Percentiles rank a stretch among this genome's conserved stretches.
Evolutionary conservation across 176 grass and related monocot species (phyloP).

Genomic region (Poa pratensis): DNA sequence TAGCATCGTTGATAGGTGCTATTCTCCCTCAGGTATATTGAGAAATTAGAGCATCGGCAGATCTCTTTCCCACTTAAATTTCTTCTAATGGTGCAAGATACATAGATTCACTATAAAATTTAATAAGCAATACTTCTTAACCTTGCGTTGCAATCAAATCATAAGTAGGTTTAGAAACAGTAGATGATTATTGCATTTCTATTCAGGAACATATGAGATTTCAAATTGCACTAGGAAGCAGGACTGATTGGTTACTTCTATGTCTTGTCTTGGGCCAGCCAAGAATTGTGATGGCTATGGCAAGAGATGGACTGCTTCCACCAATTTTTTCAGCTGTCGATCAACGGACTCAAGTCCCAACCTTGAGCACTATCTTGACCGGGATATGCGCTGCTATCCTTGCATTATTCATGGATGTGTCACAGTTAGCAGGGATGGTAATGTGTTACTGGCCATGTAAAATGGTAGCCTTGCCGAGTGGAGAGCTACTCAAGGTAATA

Average conservation of each 20-base stretch:
- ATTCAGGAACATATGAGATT: slow-evolving; percentile 10
- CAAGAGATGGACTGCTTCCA: slow-evolving; percentile 86
- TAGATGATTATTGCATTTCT: slow-evolving; percentile 24
- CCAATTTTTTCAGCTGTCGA: slow-evolving; percentile 70
- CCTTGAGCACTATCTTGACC: slow-evolving; percentile 73
- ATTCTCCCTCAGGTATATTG: slow-evolving; percentile 87
- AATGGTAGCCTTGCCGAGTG: slow-evolving; percentile 27
- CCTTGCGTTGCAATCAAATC: slow-evolving; percentile 4
- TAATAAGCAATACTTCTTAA: slow-evolving; percentile 18
- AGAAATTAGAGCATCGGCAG: not conserved
- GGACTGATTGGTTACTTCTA: slow-evolving; percentile 17
- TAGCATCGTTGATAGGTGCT: slow-evolving; percentile 74
- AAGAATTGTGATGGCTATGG: slow-evolving; percentile 96
- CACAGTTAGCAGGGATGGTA: slow-evolving; percentile 90
- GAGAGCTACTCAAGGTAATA: slow-evolving; percentile 37
- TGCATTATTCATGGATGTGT: slow-evolving; percentile 93
- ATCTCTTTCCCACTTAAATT: not conserved
- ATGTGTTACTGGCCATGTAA: slow-evolving; percentile 37
- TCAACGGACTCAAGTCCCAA: slow-evolving; percentile 74
- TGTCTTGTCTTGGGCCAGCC: slow-evolving; percentile 60
- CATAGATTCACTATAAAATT: not conserved
- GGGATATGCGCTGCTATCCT: slow-evolving; percentile 68
- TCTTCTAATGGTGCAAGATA: not conserved
- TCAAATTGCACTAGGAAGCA: slow-evolving; percentile 21
- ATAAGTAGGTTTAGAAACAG: slow-evolving; percentile 10